Evolutionary conservation across 192 early-diverging fungal species (phyloP), one percentile per base, ranked within the genome.

Genomic region (Geosiphon pyriformis): DNA sequence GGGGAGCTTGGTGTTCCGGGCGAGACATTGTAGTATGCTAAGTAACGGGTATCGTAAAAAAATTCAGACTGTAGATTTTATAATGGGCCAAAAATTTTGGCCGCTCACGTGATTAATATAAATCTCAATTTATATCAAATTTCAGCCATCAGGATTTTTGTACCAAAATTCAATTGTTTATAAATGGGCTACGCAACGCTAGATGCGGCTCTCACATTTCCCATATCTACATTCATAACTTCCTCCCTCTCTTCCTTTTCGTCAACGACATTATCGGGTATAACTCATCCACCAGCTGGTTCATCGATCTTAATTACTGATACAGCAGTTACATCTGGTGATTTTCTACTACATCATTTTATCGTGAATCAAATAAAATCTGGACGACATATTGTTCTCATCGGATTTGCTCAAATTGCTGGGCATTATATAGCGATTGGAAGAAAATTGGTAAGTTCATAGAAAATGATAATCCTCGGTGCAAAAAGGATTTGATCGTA

Each of bases 1-100:
- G 94, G 22, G 96, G 96, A 37, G 96, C 94, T 69, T 88, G 82
- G 68, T 98, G 95, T 74, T 98, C 96, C 23, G 96, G 95, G 46
- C 95, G 83, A 22, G 91, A 93, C 94, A 95, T 98, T 65, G n/a
- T n/a, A n/a, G n/a, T n/a, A n/a, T n/a, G n/a, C n/a, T n/a, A n/a
- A n/a, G n/a, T n/a, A n/a, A n/a, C n/a, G n/a, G n/a, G n/a, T n/a
- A n/a, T n/a, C n/a, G n/a, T n/a, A n/a, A n/a, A n/a, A n/a, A n/a
- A n/a, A n/a, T n/a, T n/a, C n/a, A n/a, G n/a, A n/a, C n/a, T n/a
- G n/a, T n/a, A n/a, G n/a, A n/a, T n/a, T n/a, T n/a, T n/a, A n/a
- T n/a, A n/a, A n/a, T n/a, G n/a, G n/a, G n/a, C n/a, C n/a, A n/a
- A n/a, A n/a, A n/a, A n/a, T n/a, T n/a, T n/a, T n/a, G n/a, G n/a